Base-by-base conservation (phyloP, 1,284 basidiomycete genomes). In the Afroboletus lepidellus region DNA sequence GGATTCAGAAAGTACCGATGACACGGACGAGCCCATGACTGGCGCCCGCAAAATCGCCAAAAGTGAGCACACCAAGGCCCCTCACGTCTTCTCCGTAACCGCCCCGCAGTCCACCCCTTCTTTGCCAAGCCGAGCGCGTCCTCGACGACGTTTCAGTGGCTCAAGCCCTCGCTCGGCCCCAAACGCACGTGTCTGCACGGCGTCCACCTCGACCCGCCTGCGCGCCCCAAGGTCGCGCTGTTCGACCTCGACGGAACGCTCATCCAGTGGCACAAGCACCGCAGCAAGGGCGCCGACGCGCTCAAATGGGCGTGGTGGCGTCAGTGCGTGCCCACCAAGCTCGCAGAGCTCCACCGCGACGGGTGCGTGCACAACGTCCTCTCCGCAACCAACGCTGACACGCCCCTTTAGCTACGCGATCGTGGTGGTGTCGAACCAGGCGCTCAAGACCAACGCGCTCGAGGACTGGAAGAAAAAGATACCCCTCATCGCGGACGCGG, bases 231-330 rank as follows among this genome's bases (percentile, higher is more conserved):
- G 56, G 78, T 94, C 18, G 90, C 92, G 5, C 79, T 87, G 7
- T 92, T 94, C 60, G 93, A 96, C 64, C 73, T 97, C 6, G 94
- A 97, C 64, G 93, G 91, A 0, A 95, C 92, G 0, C 62, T 96
- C 49, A 93, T 97, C 65, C 81, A 83, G 59, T 79, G 81, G 3
- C 75, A 76, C 41, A 77, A 74, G n/a, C 71, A 65, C 39, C 73
- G 71, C 58, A 81, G 77, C 53, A 75, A 66, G 39, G 53, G 54
- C 30, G 37, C 63, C 21, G 41, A 62, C 23, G 65, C 76, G 41
- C 65, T 72, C 1, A 77, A 80, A 57, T 95, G 88, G 83, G 76
- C 81, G 56, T 94, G 90, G 87, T 94, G 91, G 91, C 71, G 82
- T 57, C 66, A 77, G 0, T 65, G 62, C n/a, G 82, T 97, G 1